These are phyloP conservation scores for Sechiopsis laciniata DNA, from an alignment of 306 rosid genomes.

Conservation along the genomic window DNA sequence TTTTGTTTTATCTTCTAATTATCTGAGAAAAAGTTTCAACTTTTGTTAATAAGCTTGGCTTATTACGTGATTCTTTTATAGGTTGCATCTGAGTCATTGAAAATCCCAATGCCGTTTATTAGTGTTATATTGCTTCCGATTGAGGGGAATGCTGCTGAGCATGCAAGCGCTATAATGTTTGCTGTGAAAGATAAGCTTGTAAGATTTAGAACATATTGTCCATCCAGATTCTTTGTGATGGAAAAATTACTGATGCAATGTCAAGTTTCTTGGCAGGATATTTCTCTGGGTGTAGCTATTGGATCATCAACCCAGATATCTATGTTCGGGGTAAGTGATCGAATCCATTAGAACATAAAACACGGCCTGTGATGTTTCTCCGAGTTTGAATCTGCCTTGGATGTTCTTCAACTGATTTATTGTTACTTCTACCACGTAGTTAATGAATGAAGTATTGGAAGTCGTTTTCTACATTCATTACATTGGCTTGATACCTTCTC, in stretches of 20 bases:
- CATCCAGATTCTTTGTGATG: not conserved
- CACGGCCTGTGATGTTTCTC: not conserved
- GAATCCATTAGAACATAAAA: not conserved
- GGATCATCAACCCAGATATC: constrained; percentile 82
- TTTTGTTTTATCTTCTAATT: not conserved
- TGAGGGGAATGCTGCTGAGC: constrained; percentile 88
- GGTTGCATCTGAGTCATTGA: constrained; percentile 64
- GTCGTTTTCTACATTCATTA: not conserved
- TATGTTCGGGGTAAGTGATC: constrained; percentile 61
- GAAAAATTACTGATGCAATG: constrained; percentile 14
- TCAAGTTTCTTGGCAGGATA: constrained; percentile 46
- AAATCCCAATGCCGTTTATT: constrained; percentile 59
- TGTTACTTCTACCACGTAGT: not conserved
- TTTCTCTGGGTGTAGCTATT: constrained; percentile 75
- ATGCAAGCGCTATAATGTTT: constrained; percentile 81
- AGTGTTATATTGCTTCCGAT: constrained; percentile 79
- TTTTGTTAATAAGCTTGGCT: not conserved
- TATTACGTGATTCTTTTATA: constrained; percentile 25
- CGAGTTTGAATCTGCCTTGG: constrained; percentile 1
- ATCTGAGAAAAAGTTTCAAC: not conserved
- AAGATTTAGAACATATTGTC: constrained; percentile 25
- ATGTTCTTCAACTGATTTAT: not conserved
- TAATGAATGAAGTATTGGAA: not conserved
- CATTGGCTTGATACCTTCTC: not conserved
- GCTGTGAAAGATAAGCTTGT: constrained; percentile 91